Conservation (phyloP, 164 flowering plant genomes). For the Nymphaea colorata region DNA sequence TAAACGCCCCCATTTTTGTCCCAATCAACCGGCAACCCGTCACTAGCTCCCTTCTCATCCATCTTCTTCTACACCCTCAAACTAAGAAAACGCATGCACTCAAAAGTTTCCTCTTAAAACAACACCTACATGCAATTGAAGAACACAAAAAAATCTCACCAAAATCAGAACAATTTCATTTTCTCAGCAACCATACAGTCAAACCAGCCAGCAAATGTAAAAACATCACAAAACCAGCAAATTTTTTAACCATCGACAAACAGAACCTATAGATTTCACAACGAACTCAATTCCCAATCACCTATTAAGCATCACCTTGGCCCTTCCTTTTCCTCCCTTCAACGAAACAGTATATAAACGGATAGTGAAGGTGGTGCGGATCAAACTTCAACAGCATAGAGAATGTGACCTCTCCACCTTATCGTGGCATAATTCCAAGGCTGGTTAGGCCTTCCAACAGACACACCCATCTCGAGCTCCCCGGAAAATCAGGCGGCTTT, state of each 20-base stretch:
- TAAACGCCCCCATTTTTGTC: slow-evolving; percentile 35
- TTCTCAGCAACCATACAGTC: neutral
- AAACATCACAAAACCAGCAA: neutral
- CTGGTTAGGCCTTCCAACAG: neutral
- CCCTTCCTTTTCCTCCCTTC: neutral
- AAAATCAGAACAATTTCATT: neutral
- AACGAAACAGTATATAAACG: neutral
- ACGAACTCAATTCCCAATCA: neutral
- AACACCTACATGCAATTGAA: neutral
- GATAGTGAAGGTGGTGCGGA: neutral
- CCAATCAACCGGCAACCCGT: neutral
- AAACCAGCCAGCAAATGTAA: neutral
- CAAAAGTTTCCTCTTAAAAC: neutral
- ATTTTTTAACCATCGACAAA: neutral
- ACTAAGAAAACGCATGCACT: neutral
- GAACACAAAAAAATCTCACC: neutral
- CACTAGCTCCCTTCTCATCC: neutral
- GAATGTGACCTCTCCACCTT: neutral
- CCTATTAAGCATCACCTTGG: neutral
- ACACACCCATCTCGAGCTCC: neutral
- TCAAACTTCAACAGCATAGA: neutral
- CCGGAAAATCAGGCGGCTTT: neutral
- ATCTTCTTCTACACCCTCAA: neutral
- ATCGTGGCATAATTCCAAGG: neutral
- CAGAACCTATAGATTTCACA: neutral